These are phyloP conservation scores for Carex parvula DNA, from an alignment of 176 grass and related monocot species.

Conservation along the genomic window DNA sequence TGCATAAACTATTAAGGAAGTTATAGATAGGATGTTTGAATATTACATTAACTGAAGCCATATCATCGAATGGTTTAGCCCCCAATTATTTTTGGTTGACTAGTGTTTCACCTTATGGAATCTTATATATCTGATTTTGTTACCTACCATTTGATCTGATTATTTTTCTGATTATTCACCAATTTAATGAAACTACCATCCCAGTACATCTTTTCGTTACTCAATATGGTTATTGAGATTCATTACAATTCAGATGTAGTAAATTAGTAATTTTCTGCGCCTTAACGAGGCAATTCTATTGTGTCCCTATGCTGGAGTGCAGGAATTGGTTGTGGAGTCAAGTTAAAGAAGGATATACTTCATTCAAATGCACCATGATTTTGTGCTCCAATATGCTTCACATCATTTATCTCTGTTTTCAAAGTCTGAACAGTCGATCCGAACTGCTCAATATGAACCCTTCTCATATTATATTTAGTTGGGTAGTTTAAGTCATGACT, in stretches of 20 bases:
- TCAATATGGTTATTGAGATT: not conserved
- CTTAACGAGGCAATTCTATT: not conserved
- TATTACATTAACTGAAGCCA: not conserved
- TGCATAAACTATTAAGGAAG: not conserved
- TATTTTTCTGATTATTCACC: not conserved
- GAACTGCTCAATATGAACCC: too few relatives aligned
- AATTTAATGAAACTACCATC: not conserved
- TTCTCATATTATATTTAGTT: too few relatives aligned
- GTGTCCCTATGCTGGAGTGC: not conserved
- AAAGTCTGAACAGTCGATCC: too few relatives aligned
- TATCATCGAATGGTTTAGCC: not conserved
- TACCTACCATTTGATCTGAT: not conserved
- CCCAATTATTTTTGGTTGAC: not conserved
- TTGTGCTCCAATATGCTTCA: too few relatives aligned
- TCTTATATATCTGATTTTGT: not conserved
- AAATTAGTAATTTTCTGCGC: not conserved
- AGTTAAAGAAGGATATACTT: too few relatives aligned
- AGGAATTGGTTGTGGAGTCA: too few relatives aligned
- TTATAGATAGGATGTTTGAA: not conserved
- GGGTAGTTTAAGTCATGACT: too few relatives aligned
- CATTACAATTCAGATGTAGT: not conserved
- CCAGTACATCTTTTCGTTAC: not conserved
- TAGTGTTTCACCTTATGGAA: not conserved
- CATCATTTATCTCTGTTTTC: too few relatives aligned
- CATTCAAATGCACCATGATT: too few relatives aligned